Evolutionary conservation across 495 filamentous ascomycete genomes (phyloP).

Genomic region (Amphirosellinia nigrospora): DNA sequence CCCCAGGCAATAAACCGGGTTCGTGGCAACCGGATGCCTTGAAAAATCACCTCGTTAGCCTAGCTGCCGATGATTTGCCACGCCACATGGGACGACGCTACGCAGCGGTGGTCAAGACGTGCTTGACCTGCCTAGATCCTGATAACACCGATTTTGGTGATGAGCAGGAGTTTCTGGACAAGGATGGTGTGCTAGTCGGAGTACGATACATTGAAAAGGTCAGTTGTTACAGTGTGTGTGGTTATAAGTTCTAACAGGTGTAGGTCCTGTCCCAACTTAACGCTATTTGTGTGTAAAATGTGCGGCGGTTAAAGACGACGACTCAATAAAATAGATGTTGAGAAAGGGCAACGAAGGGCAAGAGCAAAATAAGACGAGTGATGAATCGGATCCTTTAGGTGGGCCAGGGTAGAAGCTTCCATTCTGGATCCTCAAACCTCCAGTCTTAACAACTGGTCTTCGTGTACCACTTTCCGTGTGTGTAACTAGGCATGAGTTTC

Average conservation of each 20-base stretch:
- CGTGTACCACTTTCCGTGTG: neutral
- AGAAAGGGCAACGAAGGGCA: too few relatives aligned
- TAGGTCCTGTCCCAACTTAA: conserved; percentile 3
- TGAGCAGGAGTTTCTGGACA: conserved; percentile 54
- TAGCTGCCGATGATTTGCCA: conserved; percentile 49
- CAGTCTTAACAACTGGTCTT: neutral
- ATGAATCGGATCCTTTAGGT: too few relatives aligned
- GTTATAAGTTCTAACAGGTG: neutral
- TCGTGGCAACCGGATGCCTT: neutral
- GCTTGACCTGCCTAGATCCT: conserved; percentile 61
- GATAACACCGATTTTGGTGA: conserved; percentile 56
- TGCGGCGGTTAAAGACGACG: too few relatives aligned
- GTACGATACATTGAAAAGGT: conserved; percentile 57
- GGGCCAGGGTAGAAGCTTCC: too few relatives aligned
- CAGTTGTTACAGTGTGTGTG: too few relatives aligned
- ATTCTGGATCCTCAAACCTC: too few relatives aligned
- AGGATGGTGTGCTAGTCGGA: conserved; percentile 55
- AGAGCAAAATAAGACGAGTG: too few relatives aligned
- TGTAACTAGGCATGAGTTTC: neutral
- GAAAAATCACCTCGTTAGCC: conserved; percentile 37
- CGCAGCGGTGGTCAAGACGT: conserved; percentile 52
- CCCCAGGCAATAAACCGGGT: neutral
- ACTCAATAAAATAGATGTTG: too few relatives aligned
- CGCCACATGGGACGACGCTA: conserved; percentile 55
- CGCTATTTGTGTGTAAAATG: neutral